Evolutionary conservation across 208 protist species (phyloP).

Genomic region (Trypanosoma cruzi): DNA sequence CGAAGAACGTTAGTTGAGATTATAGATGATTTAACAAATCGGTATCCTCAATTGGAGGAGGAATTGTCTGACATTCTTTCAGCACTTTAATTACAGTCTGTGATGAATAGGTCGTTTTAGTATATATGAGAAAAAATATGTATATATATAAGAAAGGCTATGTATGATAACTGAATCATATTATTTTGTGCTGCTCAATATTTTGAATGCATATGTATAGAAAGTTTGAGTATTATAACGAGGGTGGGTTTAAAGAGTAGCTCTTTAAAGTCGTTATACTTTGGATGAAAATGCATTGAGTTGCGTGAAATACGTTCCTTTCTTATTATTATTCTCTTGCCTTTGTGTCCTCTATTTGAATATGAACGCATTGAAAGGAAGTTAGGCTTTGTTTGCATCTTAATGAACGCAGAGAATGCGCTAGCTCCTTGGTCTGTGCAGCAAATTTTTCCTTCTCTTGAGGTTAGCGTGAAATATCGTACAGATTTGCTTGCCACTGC

Average conservation of each 20-base stretch:
- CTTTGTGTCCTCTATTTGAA: conserved; percentile 8
- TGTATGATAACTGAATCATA: background rate
- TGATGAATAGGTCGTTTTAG: conserved; percentile 6
- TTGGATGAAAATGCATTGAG: background rate
- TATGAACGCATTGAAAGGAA: background rate
- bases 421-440: conserved; percentile 56
- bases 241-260: background rate
- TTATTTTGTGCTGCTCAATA: background rate
- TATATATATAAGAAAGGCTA: background rate
- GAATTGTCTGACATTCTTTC: conserved; percentile 34
- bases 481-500: conserved; percentile 39
- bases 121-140: too few relatives aligned
- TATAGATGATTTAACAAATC: conserved; percentile 69
- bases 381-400: conserved; percentile 5
- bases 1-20: conserved; percentile 56
- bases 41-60: conserved; percentile 74
- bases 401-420: conserved; percentile 38
- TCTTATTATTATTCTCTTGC: conserved; percentile 12
- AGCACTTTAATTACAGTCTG: conserved; percentile 8
- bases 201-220: background rate
- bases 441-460: conserved; percentile 50
- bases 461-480: conserved; percentile 32
- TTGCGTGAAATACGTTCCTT: background rate
- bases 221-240: background rate
- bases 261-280: background rate